phyloP scores from a whole-genome alignment of 768 basidiomycete species.

The Trametes punicea region DNA sequence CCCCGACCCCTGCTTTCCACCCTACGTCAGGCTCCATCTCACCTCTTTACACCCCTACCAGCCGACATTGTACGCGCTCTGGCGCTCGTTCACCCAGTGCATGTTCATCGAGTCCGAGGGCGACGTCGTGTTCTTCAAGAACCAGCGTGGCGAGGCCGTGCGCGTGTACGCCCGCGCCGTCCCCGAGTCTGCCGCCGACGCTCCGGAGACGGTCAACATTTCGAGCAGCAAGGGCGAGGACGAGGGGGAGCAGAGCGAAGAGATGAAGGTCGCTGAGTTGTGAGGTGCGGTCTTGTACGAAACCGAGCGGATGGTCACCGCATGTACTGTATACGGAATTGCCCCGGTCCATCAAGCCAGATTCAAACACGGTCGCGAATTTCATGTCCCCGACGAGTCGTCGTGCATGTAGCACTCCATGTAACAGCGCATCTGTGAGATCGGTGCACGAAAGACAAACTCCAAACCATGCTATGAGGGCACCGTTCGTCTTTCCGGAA shows the following conservation, averaged over 20 bases:
- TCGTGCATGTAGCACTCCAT: too few relatives aligned
- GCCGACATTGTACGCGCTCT: slow-evolving; percentile 28
- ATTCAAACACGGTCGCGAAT: too few relatives aligned
- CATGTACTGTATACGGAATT: too few relatives aligned
- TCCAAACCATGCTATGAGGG: too few relatives aligned
- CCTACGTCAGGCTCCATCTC: neutral
- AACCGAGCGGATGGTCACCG: slow-evolving; percentile 34
- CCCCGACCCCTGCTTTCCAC: neutral
- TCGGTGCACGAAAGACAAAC: too few relatives aligned
- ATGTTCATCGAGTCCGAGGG: slow-evolving; percentile 32
- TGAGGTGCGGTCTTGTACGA: slow-evolving; percentile 29
- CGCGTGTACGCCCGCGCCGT: slow-evolving; percentile 11
- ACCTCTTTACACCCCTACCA: neutral
- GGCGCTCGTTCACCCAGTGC: slow-evolving; percentile 32
- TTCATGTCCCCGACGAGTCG: too few relatives aligned
- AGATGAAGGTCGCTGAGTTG: neutral
- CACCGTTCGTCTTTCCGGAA: neutral
- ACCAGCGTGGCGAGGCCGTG: slow-evolving; percentile 27
- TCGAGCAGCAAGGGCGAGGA: neutral
- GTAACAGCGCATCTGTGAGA: too few relatives aligned
- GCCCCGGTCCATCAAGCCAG: too few relatives aligned
- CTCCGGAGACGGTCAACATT: too few relatives aligned
- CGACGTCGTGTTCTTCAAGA: slow-evolving; percentile 31
- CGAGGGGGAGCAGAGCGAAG: too few relatives aligned
- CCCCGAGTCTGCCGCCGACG: neutral